Evolutionary conservation across 2,329 filamentous ascomycete genomes (phyloP).

Genomic region (Cercospora sp.): DNA sequence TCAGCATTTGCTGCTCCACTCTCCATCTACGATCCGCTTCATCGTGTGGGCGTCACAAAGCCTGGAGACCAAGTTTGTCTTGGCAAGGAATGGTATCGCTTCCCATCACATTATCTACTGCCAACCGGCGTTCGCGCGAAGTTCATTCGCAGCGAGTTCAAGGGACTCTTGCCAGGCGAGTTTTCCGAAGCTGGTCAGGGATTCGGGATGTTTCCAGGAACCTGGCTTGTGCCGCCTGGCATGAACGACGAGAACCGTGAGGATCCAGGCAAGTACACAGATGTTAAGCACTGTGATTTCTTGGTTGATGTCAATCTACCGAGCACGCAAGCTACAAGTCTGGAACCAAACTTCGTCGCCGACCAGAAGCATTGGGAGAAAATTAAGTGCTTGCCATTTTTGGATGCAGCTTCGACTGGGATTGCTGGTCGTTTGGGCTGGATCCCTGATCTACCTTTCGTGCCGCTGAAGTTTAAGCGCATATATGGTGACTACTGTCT

Average conservation of each 20-base stretch:
- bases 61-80: slow-evolving; percentile 76
- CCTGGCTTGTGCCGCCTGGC: slow-evolving; percentile 75
- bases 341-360: slow-evolving; percentile 78
- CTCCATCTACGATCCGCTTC: slow-evolving; percentile 67
- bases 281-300: slow-evolving; percentile 74
- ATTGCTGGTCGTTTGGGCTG: slow-evolving; percentile 76
- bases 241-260: slow-evolving; percentile 93
- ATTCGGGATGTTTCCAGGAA: slow-evolving; percentile 76
- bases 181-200: slow-evolving; percentile 70
- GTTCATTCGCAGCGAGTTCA: slow-evolving; percentile 88
- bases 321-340: slow-evolving; percentile 56
- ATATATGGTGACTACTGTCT: slow-evolving; percentile 90
- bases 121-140: slow-evolving; percentile 81
- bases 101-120: slow-evolving; percentile 89
- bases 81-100: slow-evolving; percentile 98
- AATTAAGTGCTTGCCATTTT: slow-evolving; percentile 73
- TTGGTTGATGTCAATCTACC: slow-evolving; percentile 85
- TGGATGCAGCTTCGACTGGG: slow-evolving; percentile 75
- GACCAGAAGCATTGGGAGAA: slow-evolving; percentile 76
- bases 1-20: slow-evolving; percentile 82
- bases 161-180: slow-evolving; percentile 83
- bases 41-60: slow-evolving; percentile 56
- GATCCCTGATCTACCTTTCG: slow-evolving; percentile 69
- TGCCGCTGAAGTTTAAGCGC: slow-evolving; percentile 69
- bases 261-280: slow-evolving; percentile 81